Evolutionary conservation across 805 yeast species (phyloP).

Genomic region (Candida cerambycidarum): DNA sequence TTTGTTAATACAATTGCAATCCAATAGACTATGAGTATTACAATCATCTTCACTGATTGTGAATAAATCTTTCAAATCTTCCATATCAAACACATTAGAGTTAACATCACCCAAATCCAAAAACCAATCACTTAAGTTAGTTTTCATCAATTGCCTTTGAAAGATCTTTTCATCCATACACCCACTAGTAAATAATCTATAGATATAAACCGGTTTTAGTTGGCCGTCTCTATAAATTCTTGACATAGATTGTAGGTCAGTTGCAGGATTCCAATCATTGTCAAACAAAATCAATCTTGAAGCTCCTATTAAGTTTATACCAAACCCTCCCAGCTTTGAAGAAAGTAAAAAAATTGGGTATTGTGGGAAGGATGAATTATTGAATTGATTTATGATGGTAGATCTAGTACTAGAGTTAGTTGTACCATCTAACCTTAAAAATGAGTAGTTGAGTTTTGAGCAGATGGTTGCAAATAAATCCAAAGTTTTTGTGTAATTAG

Average conservation of each 20-base stretch:
- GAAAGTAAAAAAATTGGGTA: conserved; percentile 71
- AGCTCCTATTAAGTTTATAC: conserved; percentile 87
- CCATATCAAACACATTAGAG: conserved; percentile 65
- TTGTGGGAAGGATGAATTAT: conserved; percentile 40
- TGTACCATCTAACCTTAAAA: conserved; percentile 77
- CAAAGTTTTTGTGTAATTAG: conserved; percentile 84
- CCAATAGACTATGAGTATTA: conserved; percentile 77
- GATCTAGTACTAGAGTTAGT: conserved; percentile 70
- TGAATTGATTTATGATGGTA: conserved; percentile 66
- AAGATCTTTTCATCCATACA: conserved; percentile 91
- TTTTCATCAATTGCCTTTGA: conserved; percentile 87
- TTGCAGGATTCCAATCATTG: conserved; percentile 96
- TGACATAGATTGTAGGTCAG: conserved; percentile 94
- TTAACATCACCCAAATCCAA: conserved; percentile 49
- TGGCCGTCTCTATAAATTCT: conserved; percentile 95
- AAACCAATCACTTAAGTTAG: conserved; percentile 72
- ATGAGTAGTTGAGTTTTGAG: conserved; percentile 47
- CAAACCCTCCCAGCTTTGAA: conserved; percentile 92
- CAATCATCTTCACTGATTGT: conserved; percentile 52
- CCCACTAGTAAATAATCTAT: conserved; percentile 83
- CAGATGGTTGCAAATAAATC: conserved; percentile 69
- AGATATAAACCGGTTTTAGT: conserved; percentile 69
- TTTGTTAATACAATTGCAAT: conserved; percentile 58
- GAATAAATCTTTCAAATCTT: conserved; percentile 75
- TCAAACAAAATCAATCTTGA: conserved; percentile 82